Conservation (phyloP, 768 basidiomycete genomes). For the Gymnopilus junonius region DNA sequence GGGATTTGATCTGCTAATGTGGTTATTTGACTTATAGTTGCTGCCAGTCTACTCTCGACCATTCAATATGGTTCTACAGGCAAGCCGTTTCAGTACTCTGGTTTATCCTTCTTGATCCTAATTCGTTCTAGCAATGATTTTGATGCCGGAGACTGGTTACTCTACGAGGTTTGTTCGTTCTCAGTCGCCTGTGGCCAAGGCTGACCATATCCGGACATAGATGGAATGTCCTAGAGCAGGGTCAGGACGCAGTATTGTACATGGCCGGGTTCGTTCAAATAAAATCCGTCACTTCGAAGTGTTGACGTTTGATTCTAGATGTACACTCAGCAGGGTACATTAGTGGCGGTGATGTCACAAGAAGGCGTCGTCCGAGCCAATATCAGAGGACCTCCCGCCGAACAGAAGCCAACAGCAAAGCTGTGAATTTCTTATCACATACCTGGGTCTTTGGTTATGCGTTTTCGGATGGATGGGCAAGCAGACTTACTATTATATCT, state of each 20-base stretch:
- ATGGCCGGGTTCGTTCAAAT: slow-evolving; percentile 61
- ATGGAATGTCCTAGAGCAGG: slow-evolving; percentile 66
- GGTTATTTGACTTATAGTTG: background rate
- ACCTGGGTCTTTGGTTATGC: background rate
- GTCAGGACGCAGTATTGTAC: slow-evolving; percentile 70
- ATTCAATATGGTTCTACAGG: slow-evolving; percentile 82
- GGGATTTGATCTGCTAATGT: slow-evolving; percentile 23
- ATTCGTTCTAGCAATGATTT: slow-evolving; percentile 60
- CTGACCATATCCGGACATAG: slow-evolving; percentile 34
- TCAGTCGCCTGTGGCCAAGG: slow-evolving; percentile 5
- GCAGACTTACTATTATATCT: background rate
- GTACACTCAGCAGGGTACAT: slow-evolving; percentile 65
- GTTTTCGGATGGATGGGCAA: background rate
- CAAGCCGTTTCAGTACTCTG: slow-evolving; percentile 33
- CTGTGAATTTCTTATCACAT: background rate
- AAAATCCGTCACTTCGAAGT: background rate
- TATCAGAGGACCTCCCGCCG: slow-evolving; percentile 44
- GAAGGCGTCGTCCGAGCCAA: slow-evolving; percentile 78
- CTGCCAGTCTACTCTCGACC: slow-evolving; percentile 71
- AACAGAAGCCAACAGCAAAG: slow-evolving; percentile 21
- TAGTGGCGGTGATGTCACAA: slow-evolving; percentile 80
- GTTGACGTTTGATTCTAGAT: slow-evolving; percentile 44
- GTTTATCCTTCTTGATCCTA: background rate
- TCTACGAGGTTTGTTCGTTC: slow-evolving; percentile 68
- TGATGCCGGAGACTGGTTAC: slow-evolving; percentile 79